These are phyloP conservation scores for Boechera retrofracta DNA, from an alignment of 345 rosid genomes.

Conservation along the genomic window DNA sequence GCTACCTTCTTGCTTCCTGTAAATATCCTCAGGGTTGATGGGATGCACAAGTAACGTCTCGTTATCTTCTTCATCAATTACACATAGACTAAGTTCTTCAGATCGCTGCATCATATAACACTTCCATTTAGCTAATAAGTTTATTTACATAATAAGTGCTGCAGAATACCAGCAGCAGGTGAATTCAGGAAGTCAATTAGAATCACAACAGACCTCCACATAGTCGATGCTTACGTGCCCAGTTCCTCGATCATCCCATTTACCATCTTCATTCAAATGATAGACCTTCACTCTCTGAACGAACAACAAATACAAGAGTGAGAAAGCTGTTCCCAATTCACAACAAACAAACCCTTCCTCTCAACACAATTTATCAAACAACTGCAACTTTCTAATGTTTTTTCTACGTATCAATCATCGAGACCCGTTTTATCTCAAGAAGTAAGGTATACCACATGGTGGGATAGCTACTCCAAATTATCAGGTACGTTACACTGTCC, in stretches of 20 bases:
- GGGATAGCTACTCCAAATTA: not conserved
- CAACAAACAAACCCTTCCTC: slow-evolving; percentile 12
- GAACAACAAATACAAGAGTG: slow-evolving; percentile 29
- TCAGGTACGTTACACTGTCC: not conserved
- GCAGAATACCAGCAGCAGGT: slow-evolving; percentile 30
- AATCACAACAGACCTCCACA: slow-evolving; percentile 71
- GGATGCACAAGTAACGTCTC: slow-evolving; percentile 89
- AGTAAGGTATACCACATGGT: not conserved
- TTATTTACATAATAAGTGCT: slow-evolving; percentile 5
- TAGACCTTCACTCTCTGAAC: slow-evolving; percentile 94
- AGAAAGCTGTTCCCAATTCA: not conserved
- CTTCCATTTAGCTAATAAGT: slow-evolving; percentile 24
- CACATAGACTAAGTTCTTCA: slow-evolving; percentile 83
- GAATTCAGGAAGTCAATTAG: slow-evolving; percentile 34
- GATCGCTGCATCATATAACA: slow-evolving; percentile 67
- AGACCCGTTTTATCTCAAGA: not conserved
- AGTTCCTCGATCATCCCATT: slow-evolving; percentile 99
- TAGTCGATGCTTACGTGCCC: slow-evolving; percentile 92
- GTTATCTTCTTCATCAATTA: slow-evolving; percentile 91
- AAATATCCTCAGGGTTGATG: slow-evolving; percentile 84
- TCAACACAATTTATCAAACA: slow-evolving; percentile 17
- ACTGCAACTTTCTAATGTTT: not conserved
- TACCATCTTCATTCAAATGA: slow-evolving; percentile 87
- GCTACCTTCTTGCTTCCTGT: slow-evolving; percentile 98
- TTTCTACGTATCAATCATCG: not conserved